These are phyloP conservation scores for Westerdykella sp. DNA, from an alignment of 2,329 filamentous ascomycete genomes.

Conservation along the genomic window DNA sequence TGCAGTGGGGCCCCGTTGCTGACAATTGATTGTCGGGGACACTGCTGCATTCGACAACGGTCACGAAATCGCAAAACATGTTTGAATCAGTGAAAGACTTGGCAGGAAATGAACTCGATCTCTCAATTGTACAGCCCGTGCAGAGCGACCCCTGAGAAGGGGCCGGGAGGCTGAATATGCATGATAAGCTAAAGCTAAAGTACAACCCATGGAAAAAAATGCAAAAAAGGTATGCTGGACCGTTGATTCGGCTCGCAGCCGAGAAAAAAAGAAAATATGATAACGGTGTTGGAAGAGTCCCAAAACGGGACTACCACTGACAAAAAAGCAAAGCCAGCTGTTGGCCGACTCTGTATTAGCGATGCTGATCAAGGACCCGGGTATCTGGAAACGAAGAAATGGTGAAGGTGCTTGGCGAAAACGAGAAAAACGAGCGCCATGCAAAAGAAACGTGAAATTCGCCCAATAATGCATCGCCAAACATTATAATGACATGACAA, in stretches of 20 bases:
- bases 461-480: constrained; percentile 1
- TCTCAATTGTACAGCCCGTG: constrained; percentile 5
- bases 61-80: too few relatives aligned
- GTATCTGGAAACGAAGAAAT: constrained; percentile 18
- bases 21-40: too few relatives aligned
- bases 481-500: constrained; percentile 11
- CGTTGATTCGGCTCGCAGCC: constrained; percentile 6
- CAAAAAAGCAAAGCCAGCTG: constrained; percentile 8
- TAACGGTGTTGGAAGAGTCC: too few relatives aligned
- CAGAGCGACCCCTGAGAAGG: neutral
- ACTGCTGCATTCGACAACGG: too few relatives aligned
- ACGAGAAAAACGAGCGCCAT: constrained; percentile 2
- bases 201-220: constrained; percentile 6
- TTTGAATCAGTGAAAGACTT: neutral
- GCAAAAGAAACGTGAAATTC: neutral
- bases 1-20: too few relatives aligned
- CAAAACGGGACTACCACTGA: neutral
- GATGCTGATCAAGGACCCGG: constrained; percentile 14
- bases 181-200: too few relatives aligned
- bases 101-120: constrained; percentile 2
- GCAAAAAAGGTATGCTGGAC: constrained; percentile 19
- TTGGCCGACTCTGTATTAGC: constrained; percentile 15
- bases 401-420: constrained; percentile 5
- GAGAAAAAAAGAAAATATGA: constrained; percentile 8
- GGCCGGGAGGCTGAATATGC: too few relatives aligned